Evolutionary conservation across 2,329 filamentous ascomycete species (phyloP), one percentile per base, ranked within the genome.

Genomic region (Pleoardoris graminearum): DNA sequence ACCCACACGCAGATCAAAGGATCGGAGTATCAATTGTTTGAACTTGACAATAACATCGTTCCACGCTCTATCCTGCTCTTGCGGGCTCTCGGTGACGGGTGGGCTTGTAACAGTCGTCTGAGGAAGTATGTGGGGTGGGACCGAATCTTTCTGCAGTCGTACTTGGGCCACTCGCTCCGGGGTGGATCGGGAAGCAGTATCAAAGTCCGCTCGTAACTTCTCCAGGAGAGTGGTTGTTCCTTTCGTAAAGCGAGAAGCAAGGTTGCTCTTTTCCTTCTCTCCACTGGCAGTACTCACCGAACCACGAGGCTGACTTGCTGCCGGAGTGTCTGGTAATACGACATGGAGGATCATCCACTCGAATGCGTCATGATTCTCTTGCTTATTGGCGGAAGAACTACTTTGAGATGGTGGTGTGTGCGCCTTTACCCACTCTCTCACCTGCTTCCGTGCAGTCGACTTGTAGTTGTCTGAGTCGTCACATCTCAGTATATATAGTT

Each of bases 381-480:
- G 87, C 17, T 84, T 86, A 65, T 80, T 90, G 17, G 76, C 71
- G 25, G 76, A 69, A 6, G 85, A 83, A 47, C 79, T 82, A 53
- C 76, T 78, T 51, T 82, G 77, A 14, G 69, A 69, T 1, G 84
- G 79, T 0, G 83, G 77, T 0, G 85, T 82, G 57, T 95, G 82
- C 6, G 83, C 79, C 73, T 94, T 95, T 65, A 97, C 84, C 94
- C 94, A 99, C 60, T 97, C 92, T 45, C 90, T 85, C 30, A 99
- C 80, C 61, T 90, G 85, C 65, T 89, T 85, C 45, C 91, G 83
- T 6, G 90, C 86, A 11, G 85, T 85, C 1, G 84, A 79, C 74
- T 96, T 97, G 80, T 99, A 99, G 7, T 85, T 85, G 42, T 99
- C 95, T 66, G 91, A 96, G 70, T 99, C 94, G 76, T 97, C 94